A percentile compares a stretch with the other conserved stretches of the same genome.
phyloP scores from a whole-genome alignment of 2,329 filamentous ascomycete genomes.

The Blastomyces emzantsi region DNA sequence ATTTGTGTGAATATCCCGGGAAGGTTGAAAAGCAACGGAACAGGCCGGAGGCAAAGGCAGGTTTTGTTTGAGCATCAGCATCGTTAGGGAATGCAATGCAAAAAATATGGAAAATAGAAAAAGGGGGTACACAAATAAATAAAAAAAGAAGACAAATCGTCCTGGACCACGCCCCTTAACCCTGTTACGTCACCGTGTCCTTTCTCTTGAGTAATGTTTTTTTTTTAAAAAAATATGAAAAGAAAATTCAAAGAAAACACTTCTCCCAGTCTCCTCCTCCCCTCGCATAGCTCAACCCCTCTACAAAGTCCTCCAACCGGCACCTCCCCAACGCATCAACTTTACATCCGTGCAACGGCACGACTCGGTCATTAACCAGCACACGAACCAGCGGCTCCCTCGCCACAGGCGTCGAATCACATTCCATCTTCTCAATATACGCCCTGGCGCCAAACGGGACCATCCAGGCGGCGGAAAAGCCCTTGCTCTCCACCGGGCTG shows the following conservation, averaged over 20 bases:
- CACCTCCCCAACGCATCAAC: slow-evolving; percentile 65
- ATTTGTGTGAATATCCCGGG: background rate
- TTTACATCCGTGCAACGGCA: slow-evolving; percentile 60
- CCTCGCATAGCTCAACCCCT: slow-evolving; percentile 65
- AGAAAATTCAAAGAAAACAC: slow-evolving; percentile 40
- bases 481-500: slow-evolving; percentile 48
- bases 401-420: slow-evolving; percentile 33
- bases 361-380: slow-evolving; percentile 74
- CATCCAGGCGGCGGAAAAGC: slow-evolving; percentile 67
- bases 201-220: too few species aligned
- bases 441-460: slow-evolving; percentile 74
- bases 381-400: slow-evolving; percentile 65
- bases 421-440: slow-evolving; percentile 83
- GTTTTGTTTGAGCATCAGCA: too few species aligned
- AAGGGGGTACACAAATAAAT: background rate
- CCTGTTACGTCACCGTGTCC: too few species aligned
- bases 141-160: background rate
- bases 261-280: slow-evolving; percentile 62
- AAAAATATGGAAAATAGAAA: background rate
- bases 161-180: too few species aligned
- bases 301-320: slow-evolving; percentile 58
- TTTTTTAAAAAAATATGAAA: slow-evolving; percentile 4
- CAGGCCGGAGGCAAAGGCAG: background rate
- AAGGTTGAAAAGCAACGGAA: background rate
- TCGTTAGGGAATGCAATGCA: too few species aligned